Evolutionary conservation across 1,139 yeast genomes (phyloP).

Genomic region (Pneumocystis canis): DNA sequence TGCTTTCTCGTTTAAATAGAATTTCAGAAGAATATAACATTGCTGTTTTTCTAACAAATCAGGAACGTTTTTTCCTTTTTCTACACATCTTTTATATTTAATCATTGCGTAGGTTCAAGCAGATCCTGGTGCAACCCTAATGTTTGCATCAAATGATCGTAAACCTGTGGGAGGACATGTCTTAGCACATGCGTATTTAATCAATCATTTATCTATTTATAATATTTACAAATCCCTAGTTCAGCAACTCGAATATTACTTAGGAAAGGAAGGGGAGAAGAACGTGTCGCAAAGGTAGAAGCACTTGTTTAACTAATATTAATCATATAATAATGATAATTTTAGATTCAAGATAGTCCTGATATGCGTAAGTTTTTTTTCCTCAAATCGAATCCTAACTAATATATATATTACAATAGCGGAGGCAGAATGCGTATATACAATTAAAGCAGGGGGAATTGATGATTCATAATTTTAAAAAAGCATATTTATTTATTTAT

Average conservation of each 20-base stretch:
- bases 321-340: background rate
- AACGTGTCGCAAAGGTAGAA: slow-evolving; percentile 38
- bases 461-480: slow-evolving; percentile 23
- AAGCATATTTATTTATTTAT: background rate
- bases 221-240: slow-evolving; percentile 27
- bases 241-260: slow-evolving; percentile 43
- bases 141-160: slow-evolving; percentile 49
- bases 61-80: slow-evolving; percentile 17
- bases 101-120: slow-evolving; percentile 32
- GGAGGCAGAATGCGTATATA: slow-evolving; percentile 41
- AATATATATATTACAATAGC: slow-evolving; percentile 24
- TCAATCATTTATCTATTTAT: background rate
- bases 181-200: slow-evolving; percentile 20
- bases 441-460: slow-evolving; percentile 41
- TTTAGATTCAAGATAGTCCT: slow-evolving; percentile 40
- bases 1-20: slow-evolving; percentile 37
- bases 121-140: slow-evolving; percentile 54
- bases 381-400: background rate
- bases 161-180: slow-evolving; percentile 56
- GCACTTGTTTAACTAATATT: background rate
- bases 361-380: slow-evolving; percentile 28
- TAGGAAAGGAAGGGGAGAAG: slow-evolving; percentile 51
- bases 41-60: slow-evolving; percentile 47
- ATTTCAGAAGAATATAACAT: slow-evolving; percentile 45
- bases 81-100: background rate